Evolutionary conservation across 1,139 yeast species (phyloP), one percentile per base, ranked within the genome.

Genomic region (Suhomyces taliae): DNA sequence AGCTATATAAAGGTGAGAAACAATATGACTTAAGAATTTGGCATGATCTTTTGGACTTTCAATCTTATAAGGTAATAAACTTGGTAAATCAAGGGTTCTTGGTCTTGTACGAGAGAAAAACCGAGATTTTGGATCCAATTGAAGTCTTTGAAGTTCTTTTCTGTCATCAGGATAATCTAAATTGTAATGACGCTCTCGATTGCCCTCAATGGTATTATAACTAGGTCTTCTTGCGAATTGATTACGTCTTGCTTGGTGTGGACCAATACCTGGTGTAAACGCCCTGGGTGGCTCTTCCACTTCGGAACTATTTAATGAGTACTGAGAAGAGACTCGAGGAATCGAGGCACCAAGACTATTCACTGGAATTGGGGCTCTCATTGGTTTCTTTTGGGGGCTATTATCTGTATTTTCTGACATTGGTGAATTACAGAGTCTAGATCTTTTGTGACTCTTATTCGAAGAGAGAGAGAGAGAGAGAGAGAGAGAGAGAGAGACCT

Each of bases 1-100:
- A 10, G 97, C 90, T 49, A 89, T 81, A 63, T 89, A 89, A 27
- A 93, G 67, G 65, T 90, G 90, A 3, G 86, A 79, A 33, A 90
- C 77, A 33, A 93, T 87, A 60, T 86, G 95, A 45, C 90, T 78
- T 44, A 93, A 72, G 58, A 90, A 91, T 48, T 78, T 79, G 14
- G 90, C 86, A 50, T 83, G 87, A 51, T 88, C 95, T 39, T 70
- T 70, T 8, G 83, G 83, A 2, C 81, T 62, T 64, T 90, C 98
- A 1, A 86, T 79, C 38, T 73, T 70, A 63, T 93, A 93, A 0
- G 99, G 99, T 37, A 93, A 73, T 44, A 83, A 60, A n/a, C 65
- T 70, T 24, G 82, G 82, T 51, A 88, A 73, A 46, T 83, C 76
- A 48, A 87, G 73, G 12, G 83, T 80, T 48, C 91, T 56, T 63